phyloP scores from a whole-genome alignment of 2,329 filamentous ascomycete genomes.

The Ceratocystis diversiconidia region DNA sequence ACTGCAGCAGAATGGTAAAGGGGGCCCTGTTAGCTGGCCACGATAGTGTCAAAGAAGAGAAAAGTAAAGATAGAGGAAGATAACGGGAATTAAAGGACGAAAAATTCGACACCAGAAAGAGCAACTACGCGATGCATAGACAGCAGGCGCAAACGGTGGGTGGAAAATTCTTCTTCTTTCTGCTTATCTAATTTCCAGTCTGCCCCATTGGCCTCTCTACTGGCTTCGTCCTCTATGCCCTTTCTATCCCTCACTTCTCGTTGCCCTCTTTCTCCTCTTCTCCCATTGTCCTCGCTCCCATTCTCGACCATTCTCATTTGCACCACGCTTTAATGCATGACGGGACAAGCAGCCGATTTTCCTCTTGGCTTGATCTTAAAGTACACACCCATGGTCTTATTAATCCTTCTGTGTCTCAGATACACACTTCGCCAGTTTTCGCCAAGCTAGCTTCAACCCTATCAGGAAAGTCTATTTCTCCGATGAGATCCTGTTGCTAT shows the following conservation, averaged over 20 bases:
- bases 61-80: not conserved
- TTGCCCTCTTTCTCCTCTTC: not conserved
- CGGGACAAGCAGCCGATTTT: not conserved
- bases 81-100: not conserved
- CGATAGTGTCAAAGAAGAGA: not conserved
- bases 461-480: slow-evolving; percentile 1
- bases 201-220: too few relatives aligned
- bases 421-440: slow-evolving; percentile 5
- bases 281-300: not conserved
- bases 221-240: too few relatives aligned
- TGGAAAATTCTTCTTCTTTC: too few relatives aligned
- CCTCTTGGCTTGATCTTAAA: slow-evolving; percentile 2
- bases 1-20: not conserved
- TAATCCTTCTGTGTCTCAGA: slow-evolving; percentile 7
- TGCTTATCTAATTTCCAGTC: too few relatives aligned
- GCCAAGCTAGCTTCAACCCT: slow-evolving; percentile 1
- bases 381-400: not conserved
- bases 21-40: not conserved
- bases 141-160: too few relatives aligned
- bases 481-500: slow-evolving; percentile 3
- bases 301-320: not conserved
- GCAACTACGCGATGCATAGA: not conserved
- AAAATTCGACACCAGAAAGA: not conserved
- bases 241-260: not conserved
- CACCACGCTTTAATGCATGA: not conserved